These are phyloP conservation scores for Bipolaris zeicola DNA, from an alignment of 2,329 filamentous ascomycete genomes.

Conservation along the genomic window DNA sequence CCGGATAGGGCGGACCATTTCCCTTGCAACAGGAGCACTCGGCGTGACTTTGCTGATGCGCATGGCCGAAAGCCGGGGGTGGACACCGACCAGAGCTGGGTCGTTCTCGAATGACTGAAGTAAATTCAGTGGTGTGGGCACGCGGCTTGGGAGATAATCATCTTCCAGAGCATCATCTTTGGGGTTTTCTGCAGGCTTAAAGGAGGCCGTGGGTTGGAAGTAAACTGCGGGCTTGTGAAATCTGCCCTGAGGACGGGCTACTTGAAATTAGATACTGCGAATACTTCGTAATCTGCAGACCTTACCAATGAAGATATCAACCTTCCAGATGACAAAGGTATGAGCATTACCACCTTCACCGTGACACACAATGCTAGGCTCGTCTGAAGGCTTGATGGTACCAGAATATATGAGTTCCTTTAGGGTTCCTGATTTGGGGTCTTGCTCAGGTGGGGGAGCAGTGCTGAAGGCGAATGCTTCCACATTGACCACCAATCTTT, in stretches of 20 bases:
- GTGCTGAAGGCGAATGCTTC: conserved; percentile 66
- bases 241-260: conserved; percentile 60
- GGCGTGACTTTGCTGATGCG: conserved; percentile 77
- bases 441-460: conserved; percentile 51
- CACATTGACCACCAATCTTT: conserved; percentile 67
- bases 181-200: conserved; percentile 59
- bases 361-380: conserved; percentile 41
- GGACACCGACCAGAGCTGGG: conserved; percentile 64
- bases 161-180: conserved; percentile 53
- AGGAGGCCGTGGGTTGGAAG: conserved; percentile 61
- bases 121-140: conserved; percentile 75
- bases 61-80: conserved; percentile 72
- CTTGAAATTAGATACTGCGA: conserved; percentile 11
- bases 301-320: conserved; percentile 46
- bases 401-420: conserved; percentile 65
- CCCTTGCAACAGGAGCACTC: conserved; percentile 63
- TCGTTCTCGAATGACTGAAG: conserved; percentile 74
- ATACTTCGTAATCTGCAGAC: too few relatives aligned
- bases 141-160: conserved; percentile 72
- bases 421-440: conserved; percentile 43
- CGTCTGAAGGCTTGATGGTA: conserved; percentile 39
- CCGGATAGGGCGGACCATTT: conserved; percentile 67
- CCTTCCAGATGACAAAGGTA: conserved; percentile 49
- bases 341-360: conserved; percentile 30
- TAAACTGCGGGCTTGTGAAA: conserved; percentile 70